Base-by-base conservation (phyloP, 352 stramenopile genomes). In the Phytophthora pistaciae region DNA sequence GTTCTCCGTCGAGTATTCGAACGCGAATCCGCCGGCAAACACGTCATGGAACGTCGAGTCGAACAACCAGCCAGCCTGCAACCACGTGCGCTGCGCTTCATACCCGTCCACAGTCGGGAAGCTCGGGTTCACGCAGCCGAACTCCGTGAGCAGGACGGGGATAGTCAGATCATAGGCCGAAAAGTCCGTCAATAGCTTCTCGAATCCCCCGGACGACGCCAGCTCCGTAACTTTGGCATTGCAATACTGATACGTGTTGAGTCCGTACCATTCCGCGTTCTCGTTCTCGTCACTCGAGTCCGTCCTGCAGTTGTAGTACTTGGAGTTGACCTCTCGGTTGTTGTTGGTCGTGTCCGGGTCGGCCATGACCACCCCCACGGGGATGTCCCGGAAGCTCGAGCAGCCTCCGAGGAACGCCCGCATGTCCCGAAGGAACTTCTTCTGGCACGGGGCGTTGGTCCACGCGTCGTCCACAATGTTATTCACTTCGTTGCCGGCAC, bases 341-440 rank as follows among this genome's bases (percentile, higher is more conserved):
- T 82, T 86, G 16, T 73, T 71, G 2, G 52, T 70, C 1, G 65
- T 79, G 54, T 92, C 60, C 3, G 72, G 70, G 54, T 96, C 88
- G 1, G 90, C 85, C 21, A 91, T 77, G 13, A 94, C 85, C 10
- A 94, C 76, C 3, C 92, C 92, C 14, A 98, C 80, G 0, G 91
- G 88, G 46, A 98, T 83, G 21, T 82, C 13, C 0, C 92, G 84
- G 38, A 93, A 79, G 58, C 70, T 84, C 7, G 64, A 72, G 53
- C 91, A 97, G 7, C 55, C 53, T 7, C 59, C 66, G 7, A 94
- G 68, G 72, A 90, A 98, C 5, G 57, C 66, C 14, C 91, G 64
- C 88, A 97, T 97, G 58, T 98, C 92, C 0, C 82, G 71, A 53
- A 97, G 72, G 56, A 97, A 96, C 64, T 96, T 96, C 75, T 98